A percentile compares a stretch with the other conserved stretches of the same genome.
phyloP scores from a whole-genome alignment of 257 asterid genomes.

The Ophiorrhiza pumila region DNA sequence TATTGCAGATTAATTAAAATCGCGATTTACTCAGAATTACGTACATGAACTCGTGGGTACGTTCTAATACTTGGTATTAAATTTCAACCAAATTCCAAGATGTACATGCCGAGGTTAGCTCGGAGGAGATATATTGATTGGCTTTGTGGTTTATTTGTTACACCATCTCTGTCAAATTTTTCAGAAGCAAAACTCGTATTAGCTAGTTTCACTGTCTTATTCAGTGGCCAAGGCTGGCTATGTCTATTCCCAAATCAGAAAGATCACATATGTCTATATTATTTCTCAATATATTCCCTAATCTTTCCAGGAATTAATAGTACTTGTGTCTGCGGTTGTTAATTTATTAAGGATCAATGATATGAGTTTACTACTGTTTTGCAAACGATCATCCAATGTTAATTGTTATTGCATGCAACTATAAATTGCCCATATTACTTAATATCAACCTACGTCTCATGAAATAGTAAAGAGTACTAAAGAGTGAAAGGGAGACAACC shows the following conservation, averaged over 20 bases:
- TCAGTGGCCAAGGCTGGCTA: background rate
- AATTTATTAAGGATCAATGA: background rate
- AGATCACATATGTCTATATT: background rate
- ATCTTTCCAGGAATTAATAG: background rate
- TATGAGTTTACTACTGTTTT: background rate
- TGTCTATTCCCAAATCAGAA: background rate
- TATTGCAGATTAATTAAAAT: too few species aligned
- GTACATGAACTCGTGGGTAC: too few species aligned
- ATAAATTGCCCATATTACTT: too few species aligned
- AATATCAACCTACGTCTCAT: too few species aligned
- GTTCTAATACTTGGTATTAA: too few species aligned
- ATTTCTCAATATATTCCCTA: conserved; percentile 4
- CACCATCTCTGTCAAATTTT: background rate
- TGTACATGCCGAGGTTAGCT: too few species aligned
- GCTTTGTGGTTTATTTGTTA: background rate
- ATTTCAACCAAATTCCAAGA: too few species aligned
- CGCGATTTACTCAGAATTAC: too few species aligned
- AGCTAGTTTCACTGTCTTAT: background rate
- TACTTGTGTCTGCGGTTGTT: conserved; percentile 2
- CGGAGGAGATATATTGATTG: too few species aligned
- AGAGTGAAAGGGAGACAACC: too few species aligned
- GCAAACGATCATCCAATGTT: background rate
- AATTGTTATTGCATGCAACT: too few species aligned
- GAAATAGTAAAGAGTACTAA: too few species aligned
- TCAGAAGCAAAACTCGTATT: background rate